phyloP scores from a whole-genome alignment of 768 basidiomycete species.

The Tricholoma furcatifolium region DNA sequence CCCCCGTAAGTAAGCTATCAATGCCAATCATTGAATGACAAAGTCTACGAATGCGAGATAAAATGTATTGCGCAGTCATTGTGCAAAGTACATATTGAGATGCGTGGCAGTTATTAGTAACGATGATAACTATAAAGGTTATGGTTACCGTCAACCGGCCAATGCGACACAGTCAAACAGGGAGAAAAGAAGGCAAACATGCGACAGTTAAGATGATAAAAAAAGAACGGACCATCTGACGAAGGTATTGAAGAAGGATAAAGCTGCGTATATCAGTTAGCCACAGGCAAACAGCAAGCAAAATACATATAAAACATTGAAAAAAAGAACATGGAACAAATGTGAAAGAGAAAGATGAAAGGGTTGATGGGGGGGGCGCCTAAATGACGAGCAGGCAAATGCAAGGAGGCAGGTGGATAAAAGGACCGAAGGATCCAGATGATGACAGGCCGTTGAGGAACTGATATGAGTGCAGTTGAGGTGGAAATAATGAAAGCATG shows the following conservation, averaged over 20 bases:
- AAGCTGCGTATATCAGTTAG: not conserved
- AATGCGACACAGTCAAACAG: slow-evolving; percentile 4
- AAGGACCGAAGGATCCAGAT: slow-evolving; percentile 13
- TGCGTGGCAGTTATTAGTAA: slow-evolving; percentile 13
- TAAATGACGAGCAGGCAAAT: not conserved
- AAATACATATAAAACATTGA: not conserved
- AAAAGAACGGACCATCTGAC: not conserved
- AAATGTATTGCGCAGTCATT: not conserved
- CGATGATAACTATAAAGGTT: slow-evolving; percentile 5
- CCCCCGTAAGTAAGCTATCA: too few relatives aligned
- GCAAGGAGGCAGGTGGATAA: not conserved
- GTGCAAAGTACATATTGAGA: not conserved
- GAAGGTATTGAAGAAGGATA: not conserved
- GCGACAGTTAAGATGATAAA: slow-evolving; percentile 6
- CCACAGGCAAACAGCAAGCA: not conserved
- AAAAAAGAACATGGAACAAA: not conserved
- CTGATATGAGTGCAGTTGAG: not conserved
- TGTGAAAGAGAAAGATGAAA: not conserved
- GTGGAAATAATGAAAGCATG: not conserved
- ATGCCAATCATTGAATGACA: too few relatives aligned
- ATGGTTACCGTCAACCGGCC: slow-evolving; percentile 13
- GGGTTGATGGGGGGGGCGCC: not conserved
- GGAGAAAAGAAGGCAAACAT: slow-evolving; percentile 6
- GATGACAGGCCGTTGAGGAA: not conserved
- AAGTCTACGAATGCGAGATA: not conserved